Conservation (phyloP, 345 rosid species). For the Aquilaria sinensis region DNA sequence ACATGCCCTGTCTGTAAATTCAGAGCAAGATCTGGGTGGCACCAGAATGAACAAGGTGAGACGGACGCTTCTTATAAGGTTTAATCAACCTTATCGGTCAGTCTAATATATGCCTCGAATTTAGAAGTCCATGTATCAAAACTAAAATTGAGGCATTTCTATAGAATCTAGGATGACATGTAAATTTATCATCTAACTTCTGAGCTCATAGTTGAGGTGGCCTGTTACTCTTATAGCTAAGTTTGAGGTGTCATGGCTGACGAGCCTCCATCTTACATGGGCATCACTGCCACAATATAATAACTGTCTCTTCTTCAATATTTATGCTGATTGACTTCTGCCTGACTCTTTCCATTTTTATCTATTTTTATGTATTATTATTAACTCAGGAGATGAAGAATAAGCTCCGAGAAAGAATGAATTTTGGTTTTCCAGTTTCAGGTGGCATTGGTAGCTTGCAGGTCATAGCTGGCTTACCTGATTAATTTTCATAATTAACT, state of each 20-base stretch:
- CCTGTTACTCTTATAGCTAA: conserved; percentile 14
- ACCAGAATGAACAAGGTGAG: conserved; percentile 30
- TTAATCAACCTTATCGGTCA: conserved; percentile 13
- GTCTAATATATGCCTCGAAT: neutral
- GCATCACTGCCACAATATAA: neutral
- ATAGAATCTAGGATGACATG: neutral
- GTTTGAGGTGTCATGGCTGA: conserved; percentile 38
- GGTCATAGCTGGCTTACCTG: conserved; percentile 27
- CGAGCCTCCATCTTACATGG: neutral
- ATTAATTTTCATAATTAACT: neutral
- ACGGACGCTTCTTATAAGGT: conserved; percentile 53
- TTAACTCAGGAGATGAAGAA: conserved; percentile 38
- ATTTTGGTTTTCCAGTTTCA: conserved; percentile 43
- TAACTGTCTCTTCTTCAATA: neutral
- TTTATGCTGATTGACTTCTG: neutral
- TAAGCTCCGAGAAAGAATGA: conserved; percentile 36
- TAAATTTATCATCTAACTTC: neutral
- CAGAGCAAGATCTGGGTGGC: conserved; percentile 66
- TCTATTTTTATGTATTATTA: neutral
- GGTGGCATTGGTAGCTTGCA: conserved; percentile 58
- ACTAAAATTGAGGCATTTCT: conserved; percentile 1
- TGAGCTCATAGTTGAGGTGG: too few relatives aligned
- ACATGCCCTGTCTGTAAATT: conserved; percentile 82
- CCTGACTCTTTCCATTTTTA: neutral
- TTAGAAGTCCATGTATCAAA: neutral